Evolutionary conservation across 768 basidiomycete species (phyloP), one percentile per base, ranked within the genome.

Genomic region (Vararia minispora): DNA sequence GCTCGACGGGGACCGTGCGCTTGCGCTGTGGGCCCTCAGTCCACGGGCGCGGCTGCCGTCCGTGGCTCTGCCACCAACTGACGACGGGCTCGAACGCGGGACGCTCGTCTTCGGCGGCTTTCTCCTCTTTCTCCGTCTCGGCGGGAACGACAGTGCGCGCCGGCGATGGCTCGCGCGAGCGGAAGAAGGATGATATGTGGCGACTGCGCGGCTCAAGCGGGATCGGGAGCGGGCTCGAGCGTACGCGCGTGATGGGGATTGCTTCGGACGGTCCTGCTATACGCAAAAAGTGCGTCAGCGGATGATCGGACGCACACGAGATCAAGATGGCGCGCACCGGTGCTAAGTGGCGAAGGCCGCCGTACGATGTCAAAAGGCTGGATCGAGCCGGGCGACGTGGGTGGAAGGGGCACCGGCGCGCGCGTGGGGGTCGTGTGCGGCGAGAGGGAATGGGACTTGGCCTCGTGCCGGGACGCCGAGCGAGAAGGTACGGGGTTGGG

Each of bases 1-100:
- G 58, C 41, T 57, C 53, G 0, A 28, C 22, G 7, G 57, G 57
- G 1, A 57, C 38, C 2, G 53, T 44, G 11, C 39, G 46, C 32
- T 54, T 49, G 34, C 46, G 41, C 32, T 47, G 48, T 2, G 50
- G 35, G 2, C 11, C 12, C 26, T 53, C 54, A 8, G 36, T 22
- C 57, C 57, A 58, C 2, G 57, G 57, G 21, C 57, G 44, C 20
- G 45, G 35, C 11, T 40, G 14, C 32, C 44, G 28, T 18, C 51
- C 34, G 14, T 32, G 41, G 8, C 41, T 38, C 21, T 38, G 38
- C 52, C 53, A 55, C 56, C 54, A 55, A 16, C 36, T 47, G n/a
- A 47, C 46, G 20, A 44, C 28, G 14, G 38, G 37, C 13, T 36
- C 28, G 22, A 25, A 6, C 18, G 39, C 13, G 9, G 18, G 13